Percentiles rank a stretch among this genome's conserved stretches.
These are phyloP conservation scores for Chiua sp. DNA, from an alignment of 1,284 basidiomycete species.

Conservation along the genomic window DNA sequence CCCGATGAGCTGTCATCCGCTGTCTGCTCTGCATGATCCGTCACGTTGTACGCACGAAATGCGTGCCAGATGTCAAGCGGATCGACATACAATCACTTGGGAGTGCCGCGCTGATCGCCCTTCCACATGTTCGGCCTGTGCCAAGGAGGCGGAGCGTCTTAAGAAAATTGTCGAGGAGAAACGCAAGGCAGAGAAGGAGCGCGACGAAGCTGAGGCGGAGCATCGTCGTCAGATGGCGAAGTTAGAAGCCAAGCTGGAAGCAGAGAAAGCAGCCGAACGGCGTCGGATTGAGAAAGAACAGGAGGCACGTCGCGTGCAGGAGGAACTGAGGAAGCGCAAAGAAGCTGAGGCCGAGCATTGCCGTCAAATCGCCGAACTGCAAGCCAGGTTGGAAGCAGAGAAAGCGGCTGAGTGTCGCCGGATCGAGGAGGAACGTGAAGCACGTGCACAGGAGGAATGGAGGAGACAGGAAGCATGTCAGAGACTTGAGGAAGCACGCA, in stretches of 20 bases:
- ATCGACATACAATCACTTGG: slow-evolving; percentile 13
- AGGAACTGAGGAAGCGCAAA: not conserved
- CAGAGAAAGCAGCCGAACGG: not conserved
- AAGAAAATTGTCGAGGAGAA: not conserved
- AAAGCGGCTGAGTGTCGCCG: too few relatives aligned
- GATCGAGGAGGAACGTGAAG: not conserved
- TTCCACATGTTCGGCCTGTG: slow-evolving; percentile 7
- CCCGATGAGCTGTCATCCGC: slow-evolving; percentile 57
- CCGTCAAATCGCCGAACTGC: not conserved
- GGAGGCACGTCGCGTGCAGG: not conserved
- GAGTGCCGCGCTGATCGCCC: slow-evolving; percentile 17
- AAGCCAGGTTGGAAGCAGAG: not conserved
- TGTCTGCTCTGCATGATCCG: slow-evolving; percentile 38
- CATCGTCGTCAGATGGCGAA: not conserved
- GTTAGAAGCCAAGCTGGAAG: not conserved
- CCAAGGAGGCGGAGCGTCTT: slow-evolving; percentile 5
- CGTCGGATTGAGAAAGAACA: not conserved
- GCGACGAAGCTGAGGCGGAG: slow-evolving; percentile 12
- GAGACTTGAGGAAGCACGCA: not conserved
- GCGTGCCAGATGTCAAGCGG: slow-evolving; percentile 3
- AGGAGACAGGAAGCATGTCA: not conserved
- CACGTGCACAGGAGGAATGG: not conserved
- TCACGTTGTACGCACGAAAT: slow-evolving; percentile 31
- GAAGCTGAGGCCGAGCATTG: slow-evolving; percentile 7
- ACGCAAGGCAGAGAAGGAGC: not conserved